phyloP scores from a whole-genome alignment of 805 yeast genomes.

The Kodamaea leandrae region DNA sequence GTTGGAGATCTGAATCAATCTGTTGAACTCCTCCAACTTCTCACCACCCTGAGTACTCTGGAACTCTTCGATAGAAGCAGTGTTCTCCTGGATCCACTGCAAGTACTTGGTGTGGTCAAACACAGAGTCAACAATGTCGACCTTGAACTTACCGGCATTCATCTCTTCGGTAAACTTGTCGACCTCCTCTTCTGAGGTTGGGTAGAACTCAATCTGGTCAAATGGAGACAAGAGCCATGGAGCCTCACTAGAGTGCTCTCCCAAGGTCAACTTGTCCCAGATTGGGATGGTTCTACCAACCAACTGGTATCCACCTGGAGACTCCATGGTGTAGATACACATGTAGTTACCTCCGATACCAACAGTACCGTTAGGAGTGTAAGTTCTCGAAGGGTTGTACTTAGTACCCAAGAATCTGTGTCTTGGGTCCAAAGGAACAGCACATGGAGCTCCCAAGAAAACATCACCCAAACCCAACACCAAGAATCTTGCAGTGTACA shows the following conservation, averaged over 20 bases:
- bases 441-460: constrained; percentile 97
- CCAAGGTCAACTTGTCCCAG: constrained; percentile 91
- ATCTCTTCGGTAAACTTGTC: constrained; percentile 70
- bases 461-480: constrained; percentile 97
- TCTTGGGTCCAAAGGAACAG: constrained; percentile 96
- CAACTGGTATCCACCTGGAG: constrained; percentile 98
- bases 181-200: constrained; percentile 81
- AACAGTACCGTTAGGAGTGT: constrained; percentile 94
- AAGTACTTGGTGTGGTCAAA: constrained; percentile 81
- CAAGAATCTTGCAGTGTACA: constrained; percentile 85
- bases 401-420: constrained; percentile 90
- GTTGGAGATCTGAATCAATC: constrained; percentile 76
- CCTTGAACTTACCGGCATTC: constrained; percentile 74
- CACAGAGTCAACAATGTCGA: constrained; percentile 70
- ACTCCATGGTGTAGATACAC: constrained; percentile 97
- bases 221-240: constrained; percentile 94
- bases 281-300: constrained; percentile 96
- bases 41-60: constrained; percentile 71
- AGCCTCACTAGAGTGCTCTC: constrained; percentile 50
- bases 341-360: constrained; percentile 99
- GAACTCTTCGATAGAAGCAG: constrained; percentile 68
- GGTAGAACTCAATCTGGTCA: constrained; percentile 93
- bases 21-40: constrained; percentile 80
- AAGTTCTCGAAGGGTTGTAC: constrained; percentile 95
- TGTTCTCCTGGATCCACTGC: constrained; percentile 73